Evolutionary conservation across 2,329 filamentous ascomycete species (phyloP).

Genomic region (Xylariomycetidae sp.): DNA sequence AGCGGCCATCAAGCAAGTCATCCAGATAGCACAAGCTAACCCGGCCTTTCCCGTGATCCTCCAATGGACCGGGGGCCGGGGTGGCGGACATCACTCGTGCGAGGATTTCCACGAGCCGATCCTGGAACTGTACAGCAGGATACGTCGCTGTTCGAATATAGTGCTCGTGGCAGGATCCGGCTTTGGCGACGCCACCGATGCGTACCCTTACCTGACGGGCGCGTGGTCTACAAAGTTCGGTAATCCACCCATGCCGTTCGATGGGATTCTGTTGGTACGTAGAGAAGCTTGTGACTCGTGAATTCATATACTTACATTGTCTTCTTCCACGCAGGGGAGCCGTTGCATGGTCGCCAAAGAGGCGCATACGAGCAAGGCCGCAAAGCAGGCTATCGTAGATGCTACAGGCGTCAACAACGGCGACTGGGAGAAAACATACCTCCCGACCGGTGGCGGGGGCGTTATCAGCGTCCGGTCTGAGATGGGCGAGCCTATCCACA

Average conservation of each 20-base stretch:
- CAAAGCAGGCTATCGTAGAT: slow-evolving; percentile 39
- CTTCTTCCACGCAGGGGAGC: no score
- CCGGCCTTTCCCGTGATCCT: slow-evolving; percentile 39
- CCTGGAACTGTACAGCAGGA: slow-evolving; percentile 38
- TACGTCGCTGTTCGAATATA: slow-evolving; percentile 40
- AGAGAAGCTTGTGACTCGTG: no score
- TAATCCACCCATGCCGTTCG: slow-evolving; percentile 41
- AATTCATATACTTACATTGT: no score
- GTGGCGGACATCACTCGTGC: slow-evolving; percentile 44
- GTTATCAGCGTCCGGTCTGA: slow-evolving; percentile 27
- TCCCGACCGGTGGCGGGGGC: slow-evolving; percentile 20
- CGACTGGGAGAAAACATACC: slow-evolving; percentile 43
- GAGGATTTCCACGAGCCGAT: slow-evolving; percentile 47
- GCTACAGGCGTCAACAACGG: slow-evolving; percentile 35
- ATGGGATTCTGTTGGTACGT: slow-evolving; percentile 40
- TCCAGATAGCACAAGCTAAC: slow-evolving; percentile 42
- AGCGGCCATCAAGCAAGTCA: slow-evolving; percentile 38
- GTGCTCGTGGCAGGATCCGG: slow-evolving; percentile 42
- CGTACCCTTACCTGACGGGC: slow-evolving; percentile 42
- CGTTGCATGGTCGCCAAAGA: slow-evolving; percentile 44
- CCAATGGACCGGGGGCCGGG: slow-evolving; percentile 46
- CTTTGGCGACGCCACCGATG: slow-evolving; percentile 41
- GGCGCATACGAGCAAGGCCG: slow-evolving; percentile 36
- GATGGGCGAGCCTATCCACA: slow-evolving; percentile 36
- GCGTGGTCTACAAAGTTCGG: slow-evolving; percentile 37